Evolutionary conservation across 164 flowering plant species (phyloP).

Genomic region (Liriodendron chinense): DNA sequence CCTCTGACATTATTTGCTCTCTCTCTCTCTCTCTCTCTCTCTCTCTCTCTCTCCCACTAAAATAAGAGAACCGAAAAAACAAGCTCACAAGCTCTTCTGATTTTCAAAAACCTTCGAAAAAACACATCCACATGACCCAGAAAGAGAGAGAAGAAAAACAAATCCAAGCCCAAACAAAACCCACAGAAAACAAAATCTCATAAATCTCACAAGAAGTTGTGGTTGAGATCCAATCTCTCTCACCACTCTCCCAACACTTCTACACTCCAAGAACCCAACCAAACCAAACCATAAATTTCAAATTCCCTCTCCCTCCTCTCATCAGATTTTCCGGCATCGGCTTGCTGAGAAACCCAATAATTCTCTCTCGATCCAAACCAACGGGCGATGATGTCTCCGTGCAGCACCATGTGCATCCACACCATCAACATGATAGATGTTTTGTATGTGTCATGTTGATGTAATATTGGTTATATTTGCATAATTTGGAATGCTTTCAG

Average conservation of each 20-base stretch:
- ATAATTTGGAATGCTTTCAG: slow-evolving; percentile 57
- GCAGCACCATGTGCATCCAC: not conserved
- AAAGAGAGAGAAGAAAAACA: not conserved
- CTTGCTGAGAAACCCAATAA: not conserved
- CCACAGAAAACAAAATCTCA: not conserved
- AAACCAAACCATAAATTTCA: not conserved
- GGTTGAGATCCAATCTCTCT: slow-evolving; percentile 13
- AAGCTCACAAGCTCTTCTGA: not conserved
- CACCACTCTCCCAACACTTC: not conserved
- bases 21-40: too few species aligned
- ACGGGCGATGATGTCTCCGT: not conserved
- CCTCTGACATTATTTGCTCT: too few species aligned
- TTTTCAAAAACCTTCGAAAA: not conserved
- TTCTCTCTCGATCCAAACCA: not conserved
- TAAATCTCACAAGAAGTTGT: slow-evolving; percentile 4
- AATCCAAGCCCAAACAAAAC: slow-evolving; percentile 7
- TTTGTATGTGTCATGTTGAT: not conserved
- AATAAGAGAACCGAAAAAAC: not conserved
- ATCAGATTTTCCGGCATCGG: not conserved
- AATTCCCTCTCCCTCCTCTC: not conserved
- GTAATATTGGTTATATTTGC: not conserved
- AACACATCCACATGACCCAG: slow-evolving; percentile 1
- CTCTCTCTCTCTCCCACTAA: not conserved
- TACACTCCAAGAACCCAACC: not conserved
- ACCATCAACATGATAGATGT: not conserved